phyloP scores from a whole-genome alignment of 805 yeast genomes.

The Kuraishia borneana region DNA sequence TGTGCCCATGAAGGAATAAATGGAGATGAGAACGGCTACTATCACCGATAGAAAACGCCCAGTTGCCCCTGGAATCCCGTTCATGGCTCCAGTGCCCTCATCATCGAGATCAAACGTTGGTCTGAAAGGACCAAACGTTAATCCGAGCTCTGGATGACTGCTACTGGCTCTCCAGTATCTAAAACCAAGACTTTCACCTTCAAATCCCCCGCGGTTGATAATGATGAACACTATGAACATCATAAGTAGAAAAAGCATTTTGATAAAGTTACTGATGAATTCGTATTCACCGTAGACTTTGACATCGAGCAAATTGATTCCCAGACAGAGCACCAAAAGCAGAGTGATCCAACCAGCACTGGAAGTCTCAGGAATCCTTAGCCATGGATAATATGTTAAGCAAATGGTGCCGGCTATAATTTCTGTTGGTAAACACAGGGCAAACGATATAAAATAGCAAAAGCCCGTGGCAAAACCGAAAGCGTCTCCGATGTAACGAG shows the following conservation, averaged over 20 bases:
- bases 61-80: conserved; percentile 38
- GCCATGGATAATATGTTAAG: conserved; percentile 42
- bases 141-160: conserved; percentile 24
- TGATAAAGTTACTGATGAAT: not conserved
- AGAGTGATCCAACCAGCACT: conserved; percentile 50
- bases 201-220: conserved; percentile 6
- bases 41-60: conserved; percentile 45
- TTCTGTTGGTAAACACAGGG: conserved; percentile 58
- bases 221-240: conserved; percentile 2
- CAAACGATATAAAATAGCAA: conserved; percentile 52
- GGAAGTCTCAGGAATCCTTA: conserved; percentile 32
- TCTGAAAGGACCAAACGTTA: conserved; percentile 52
- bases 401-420: conserved; percentile 59
- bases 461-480: conserved; percentile 55
- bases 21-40: conserved; percentile 40
- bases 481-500: conserved; percentile 52
- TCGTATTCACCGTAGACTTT: conserved; percentile 24
- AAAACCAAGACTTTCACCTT: conserved; percentile 35
- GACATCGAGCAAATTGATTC: conserved; percentile 45
- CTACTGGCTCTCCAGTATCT: conserved; percentile 44
- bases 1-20: conserved; percentile 61
- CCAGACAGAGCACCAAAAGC: conserved; percentile 26
- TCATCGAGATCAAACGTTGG: conserved; percentile 49
- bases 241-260: conserved; percentile 1
- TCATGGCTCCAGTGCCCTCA: conserved; percentile 29